These are phyloP conservation scores for Boletus rufocinnamomeus DNA, from an alignment of 768 basidiomycete genomes.

Conservation along the genomic window DNA sequence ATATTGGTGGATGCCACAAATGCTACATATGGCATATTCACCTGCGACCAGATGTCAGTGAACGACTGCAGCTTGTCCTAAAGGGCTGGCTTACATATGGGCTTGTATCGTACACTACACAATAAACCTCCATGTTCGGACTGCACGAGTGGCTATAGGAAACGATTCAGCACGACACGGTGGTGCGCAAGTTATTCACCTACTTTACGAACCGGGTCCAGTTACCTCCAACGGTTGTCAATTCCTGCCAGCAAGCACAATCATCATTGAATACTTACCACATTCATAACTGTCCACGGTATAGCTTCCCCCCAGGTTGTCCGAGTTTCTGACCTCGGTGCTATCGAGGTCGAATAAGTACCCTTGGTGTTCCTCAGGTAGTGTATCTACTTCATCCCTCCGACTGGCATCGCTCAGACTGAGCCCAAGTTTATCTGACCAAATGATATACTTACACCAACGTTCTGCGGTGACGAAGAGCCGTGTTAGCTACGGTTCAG, in stretches of 20 bases:
- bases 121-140: conserved; percentile 58
- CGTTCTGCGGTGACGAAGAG: conserved; percentile 33
- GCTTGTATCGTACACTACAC: conserved; percentile 63
- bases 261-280: conserved; percentile 41
- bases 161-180: conserved; percentile 6
- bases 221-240: conserved; percentile 49
- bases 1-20: conserved; percentile 56
- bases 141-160: conserved; percentile 63
- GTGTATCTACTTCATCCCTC: conserved; percentile 43
- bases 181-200: conserved; percentile 18
- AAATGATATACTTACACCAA: conserved; percentile 43
- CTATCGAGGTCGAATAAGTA: conserved; percentile 70
- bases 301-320: conserved; percentile 39
- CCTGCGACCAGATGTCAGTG: conserved; percentile 35
- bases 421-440: background rate
- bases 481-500: conserved; percentile 5
- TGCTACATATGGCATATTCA: conserved; percentile 61
- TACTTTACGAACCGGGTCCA: conserved; percentile 80
- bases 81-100: conserved; percentile 42
- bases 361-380: conserved; percentile 39
- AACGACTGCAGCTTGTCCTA: background rate
- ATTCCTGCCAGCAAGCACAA: background rate
- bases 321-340: conserved; percentile 43
- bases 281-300: conserved; percentile 55
- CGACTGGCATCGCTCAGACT: conserved; percentile 34